Conservation (phyloP, 2,329 filamentous ascomycete species). For the Penicillium sp. region DNA sequence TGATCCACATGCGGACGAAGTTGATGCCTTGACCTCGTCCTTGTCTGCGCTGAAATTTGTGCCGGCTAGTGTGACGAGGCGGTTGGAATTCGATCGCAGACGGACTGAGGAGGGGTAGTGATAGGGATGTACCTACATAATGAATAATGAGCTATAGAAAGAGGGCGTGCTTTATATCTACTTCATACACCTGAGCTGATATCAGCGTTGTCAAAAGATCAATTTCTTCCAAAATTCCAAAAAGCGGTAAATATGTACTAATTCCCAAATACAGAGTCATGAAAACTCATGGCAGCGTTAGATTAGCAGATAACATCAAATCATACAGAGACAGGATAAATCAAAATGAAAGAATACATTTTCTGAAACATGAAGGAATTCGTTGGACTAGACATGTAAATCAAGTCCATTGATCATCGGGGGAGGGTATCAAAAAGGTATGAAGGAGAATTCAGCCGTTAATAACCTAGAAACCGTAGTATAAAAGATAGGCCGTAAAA, state of each 20-base stretch:
- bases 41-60: slow-evolving; percentile 45
- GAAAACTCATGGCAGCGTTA: background rate
- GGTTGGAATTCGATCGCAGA: slow-evolving; percentile 19
- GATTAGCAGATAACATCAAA: background rate
- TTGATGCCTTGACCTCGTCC: slow-evolving; percentile 38
- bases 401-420: background rate
- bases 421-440: slow-evolving; percentile 4
- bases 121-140: background rate
- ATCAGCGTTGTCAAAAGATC: background rate
- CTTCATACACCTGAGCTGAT: background rate
- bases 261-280: background rate
- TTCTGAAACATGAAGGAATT: background rate
- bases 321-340: background rate
- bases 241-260: background rate
- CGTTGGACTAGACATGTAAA: background rate
- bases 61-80: slow-evolving; percentile 37
- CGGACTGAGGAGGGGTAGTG: background rate
- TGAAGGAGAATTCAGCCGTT: background rate
- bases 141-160: background rate
- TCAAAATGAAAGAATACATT: slow-evolving; percentile 1
- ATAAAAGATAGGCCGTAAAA: background rate
- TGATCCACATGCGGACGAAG: slow-evolving; percentile 16
- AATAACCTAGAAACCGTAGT: background rate
- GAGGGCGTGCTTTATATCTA: background rate
- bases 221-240: too few relatives aligned